Percentiles rank a stretch among this genome's conserved stretches.
These are phyloP conservation scores for Pestalotiopsis sp. DNA, from an alignment of 2,329 filamentous ascomycete genomes.

Conservation along the genomic window DNA sequence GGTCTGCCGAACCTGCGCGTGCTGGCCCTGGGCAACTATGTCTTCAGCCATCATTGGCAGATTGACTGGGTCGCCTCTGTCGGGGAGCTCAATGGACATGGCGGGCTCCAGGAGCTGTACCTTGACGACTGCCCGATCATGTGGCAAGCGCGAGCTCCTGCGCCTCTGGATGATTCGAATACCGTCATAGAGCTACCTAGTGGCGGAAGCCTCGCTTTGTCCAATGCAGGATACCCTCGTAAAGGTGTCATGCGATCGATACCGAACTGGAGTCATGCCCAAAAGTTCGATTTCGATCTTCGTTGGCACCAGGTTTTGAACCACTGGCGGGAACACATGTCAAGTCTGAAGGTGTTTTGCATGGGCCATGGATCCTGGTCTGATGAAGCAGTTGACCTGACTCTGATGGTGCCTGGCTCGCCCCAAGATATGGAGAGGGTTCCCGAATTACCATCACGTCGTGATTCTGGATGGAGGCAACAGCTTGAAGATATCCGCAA, in stretches of 20 bases:
- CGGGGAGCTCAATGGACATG: constrained; percentile 22
- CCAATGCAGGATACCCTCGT: constrained; percentile 15
- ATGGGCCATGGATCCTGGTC: constrained; percentile 1
- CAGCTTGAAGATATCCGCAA: background rate
- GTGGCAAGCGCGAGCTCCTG: constrained; percentile 14
- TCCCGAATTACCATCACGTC: background rate
- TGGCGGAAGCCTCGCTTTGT: constrained; percentile 4
- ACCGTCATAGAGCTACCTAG: background rate
- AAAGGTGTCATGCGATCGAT: background rate
- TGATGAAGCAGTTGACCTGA: background rate
- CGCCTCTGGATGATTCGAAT: constrained; percentile 3
- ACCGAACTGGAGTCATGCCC: background rate
- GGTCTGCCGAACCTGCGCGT: constrained; percentile 37
- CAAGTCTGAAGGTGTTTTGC: constrained; percentile 8
- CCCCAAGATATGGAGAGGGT: background rate
- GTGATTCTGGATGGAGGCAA: background rate
- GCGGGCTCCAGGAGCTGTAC: constrained; percentile 42
- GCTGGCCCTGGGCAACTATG: constrained; percentile 42
- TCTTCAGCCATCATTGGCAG: constrained; percentile 48
- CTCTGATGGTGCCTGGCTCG: background rate
- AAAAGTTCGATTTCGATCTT: constrained; percentile 14
- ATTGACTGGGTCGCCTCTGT: constrained; percentile 47
- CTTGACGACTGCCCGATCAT: constrained; percentile 46
- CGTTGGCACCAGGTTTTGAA: constrained; percentile 15
- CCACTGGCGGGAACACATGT: constrained; percentile 12